These are phyloP conservation scores for Geotrichum armillariae DNA, from an alignment of 1,139 yeast genomes.

Conservation along the genomic window DNA sequence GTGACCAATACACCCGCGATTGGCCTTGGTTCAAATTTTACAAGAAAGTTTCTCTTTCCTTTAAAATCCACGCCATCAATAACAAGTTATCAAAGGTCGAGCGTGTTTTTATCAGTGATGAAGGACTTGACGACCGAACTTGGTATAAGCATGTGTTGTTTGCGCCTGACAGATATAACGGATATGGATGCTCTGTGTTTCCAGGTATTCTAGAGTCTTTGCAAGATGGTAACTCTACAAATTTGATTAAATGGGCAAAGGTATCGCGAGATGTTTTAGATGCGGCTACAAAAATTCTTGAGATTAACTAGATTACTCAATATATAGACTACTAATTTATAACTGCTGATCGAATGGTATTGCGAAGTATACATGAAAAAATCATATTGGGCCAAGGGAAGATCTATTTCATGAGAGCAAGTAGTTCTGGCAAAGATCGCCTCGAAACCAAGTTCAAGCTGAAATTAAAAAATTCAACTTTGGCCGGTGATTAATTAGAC, in stretches of 20 bases:
- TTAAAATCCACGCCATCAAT: slow-evolving; percentile 39
- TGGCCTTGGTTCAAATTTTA: slow-evolving; percentile 37
- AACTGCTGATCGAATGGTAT: no score
- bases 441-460: no score
- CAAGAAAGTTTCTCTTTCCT: slow-evolving; percentile 34
- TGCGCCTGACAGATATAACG: slow-evolving; percentile 45
- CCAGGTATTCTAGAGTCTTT: slow-evolving; percentile 76
- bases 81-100: slow-evolving; percentile 45
- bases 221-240: slow-evolving; percentile 57
- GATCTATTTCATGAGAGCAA: no score
- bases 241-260: slow-evolving; percentile 4
- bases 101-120: slow-evolving; percentile 53
- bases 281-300: neutral
- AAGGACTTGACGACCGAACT: slow-evolving; percentile 18
- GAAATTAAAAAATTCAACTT: no score
- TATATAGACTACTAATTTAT: no score
- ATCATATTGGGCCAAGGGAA: no score
- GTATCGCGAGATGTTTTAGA: neutral
- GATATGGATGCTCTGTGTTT: slow-evolving; percentile 74
- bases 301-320: no score
- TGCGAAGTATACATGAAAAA: no score
- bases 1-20: slow-evolving; percentile 31
- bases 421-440: no score
- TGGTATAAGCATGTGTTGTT: slow-evolving; percentile 26
- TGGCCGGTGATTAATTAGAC: no score